Evolutionary conservation across 2,329 filamentous ascomycete species (phyloP).

Genomic region (Cordyceps fumosorosea): DNA sequence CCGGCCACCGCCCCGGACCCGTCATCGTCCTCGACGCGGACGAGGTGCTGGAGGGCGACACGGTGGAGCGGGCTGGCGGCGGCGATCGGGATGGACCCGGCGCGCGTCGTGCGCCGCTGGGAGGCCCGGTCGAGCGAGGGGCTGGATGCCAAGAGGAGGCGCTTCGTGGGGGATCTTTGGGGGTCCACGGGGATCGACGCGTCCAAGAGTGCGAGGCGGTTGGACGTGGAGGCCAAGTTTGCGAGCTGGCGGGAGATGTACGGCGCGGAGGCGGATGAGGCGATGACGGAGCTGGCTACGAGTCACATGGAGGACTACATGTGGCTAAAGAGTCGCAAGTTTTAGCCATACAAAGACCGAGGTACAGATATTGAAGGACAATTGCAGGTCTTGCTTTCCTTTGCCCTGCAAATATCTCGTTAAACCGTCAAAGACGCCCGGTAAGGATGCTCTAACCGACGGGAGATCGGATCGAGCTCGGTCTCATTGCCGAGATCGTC

Average conservation of each 20-base stretch:
- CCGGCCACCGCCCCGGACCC: neutral
- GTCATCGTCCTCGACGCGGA: neutral
- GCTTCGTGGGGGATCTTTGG: neutral
- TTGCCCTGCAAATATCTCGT: too few relatives aligned
- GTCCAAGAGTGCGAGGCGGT: neutral
- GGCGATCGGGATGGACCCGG: neutral
- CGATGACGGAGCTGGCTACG: neutral
- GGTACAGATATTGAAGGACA: neutral
- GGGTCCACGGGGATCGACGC: neutral
- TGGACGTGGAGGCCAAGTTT: neutral
- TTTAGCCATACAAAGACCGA: neutral
- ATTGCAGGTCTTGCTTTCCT: neutral
- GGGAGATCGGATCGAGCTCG: neutral
- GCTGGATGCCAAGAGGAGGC: neutral
- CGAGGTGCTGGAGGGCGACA: neutral
- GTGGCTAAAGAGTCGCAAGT: neutral
- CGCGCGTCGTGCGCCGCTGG: neutral
- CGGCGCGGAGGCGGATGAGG: neutral
- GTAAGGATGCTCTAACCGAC: too few relatives aligned
- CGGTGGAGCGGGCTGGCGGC: neutral
- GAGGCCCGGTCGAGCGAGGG: neutral
- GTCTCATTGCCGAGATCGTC: neutral
- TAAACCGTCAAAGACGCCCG: too few relatives aligned
- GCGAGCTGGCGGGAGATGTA: neutral
- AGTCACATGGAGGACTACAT: neutral